phyloP scores from a whole-genome alignment of 768 basidiomycete species.

The Rhizopogon vinicolor region DNA sequence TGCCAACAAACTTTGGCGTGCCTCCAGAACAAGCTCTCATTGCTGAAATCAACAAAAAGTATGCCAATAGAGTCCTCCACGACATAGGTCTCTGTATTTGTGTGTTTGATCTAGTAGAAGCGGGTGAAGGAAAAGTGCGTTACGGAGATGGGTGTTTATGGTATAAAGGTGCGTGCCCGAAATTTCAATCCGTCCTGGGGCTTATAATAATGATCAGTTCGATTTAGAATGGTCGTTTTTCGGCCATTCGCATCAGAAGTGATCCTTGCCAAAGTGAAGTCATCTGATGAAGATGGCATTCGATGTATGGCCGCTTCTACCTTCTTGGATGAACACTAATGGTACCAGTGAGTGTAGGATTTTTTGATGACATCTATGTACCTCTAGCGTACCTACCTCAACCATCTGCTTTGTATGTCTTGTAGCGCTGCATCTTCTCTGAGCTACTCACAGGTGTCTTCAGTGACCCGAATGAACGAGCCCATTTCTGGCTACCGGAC shows the following conservation, averaged over 20 bases:
- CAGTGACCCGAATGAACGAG: constrained; percentile 79
- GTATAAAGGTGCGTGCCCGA: constrained; percentile 70
- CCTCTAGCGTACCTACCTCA: constrained; percentile 76
- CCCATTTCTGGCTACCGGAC: constrained; percentile 79
- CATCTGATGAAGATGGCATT: constrained; percentile 81
- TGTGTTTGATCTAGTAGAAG: constrained; percentile 82
- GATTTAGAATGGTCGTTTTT: constrained; percentile 88
- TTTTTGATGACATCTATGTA: constrained; percentile 93
- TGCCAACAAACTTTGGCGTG: constrained; percentile 79
- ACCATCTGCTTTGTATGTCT: constrained; percentile 69
- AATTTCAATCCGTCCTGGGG: not conserved
- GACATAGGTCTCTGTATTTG: constrained; percentile 90
- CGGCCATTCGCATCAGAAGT: constrained; percentile 90
- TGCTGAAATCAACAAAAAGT: constrained; percentile 90
- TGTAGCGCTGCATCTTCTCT: not conserved
- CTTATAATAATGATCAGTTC: constrained; percentile 42
- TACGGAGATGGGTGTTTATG: constrained; percentile 95
- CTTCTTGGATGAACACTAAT: not conserved
- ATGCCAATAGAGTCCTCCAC: constrained; percentile 87
- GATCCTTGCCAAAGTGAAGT: constrained; percentile 83
- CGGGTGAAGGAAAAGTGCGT: constrained; percentile 87
- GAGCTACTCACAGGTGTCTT: not conserved
- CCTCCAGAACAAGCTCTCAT: constrained; percentile 77
- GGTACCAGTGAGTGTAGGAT: constrained; percentile 71
- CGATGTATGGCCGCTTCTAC: constrained; percentile 49